Percentiles rank a stretch among this genome's conserved stretches.
Evolutionary conservation across 2,329 filamentous ascomycete genomes (phyloP).

Genomic region (Blumeria graminis): DNA sequence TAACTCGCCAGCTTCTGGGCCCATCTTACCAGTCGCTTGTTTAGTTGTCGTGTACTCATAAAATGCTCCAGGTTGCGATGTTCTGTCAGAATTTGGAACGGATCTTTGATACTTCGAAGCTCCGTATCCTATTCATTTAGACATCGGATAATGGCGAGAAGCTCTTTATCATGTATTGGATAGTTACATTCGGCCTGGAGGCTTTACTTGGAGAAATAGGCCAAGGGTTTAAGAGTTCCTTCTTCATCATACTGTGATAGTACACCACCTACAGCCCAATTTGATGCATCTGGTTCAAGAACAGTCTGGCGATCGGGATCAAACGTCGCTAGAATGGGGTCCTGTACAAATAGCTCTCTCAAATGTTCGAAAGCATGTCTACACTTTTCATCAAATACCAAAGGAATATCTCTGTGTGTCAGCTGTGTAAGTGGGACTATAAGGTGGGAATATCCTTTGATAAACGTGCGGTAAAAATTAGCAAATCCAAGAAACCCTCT

Average conservation of each 20-base stretch:
- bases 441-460: not conserved
- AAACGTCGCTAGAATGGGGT: not conserved
- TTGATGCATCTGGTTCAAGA: not conserved
- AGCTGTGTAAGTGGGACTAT: too few species aligned
- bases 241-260: not conserved
- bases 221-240: not conserved
- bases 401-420: too few species aligned
- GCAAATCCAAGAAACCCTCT: slow-evolving; percentile 3
- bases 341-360: not conserved
- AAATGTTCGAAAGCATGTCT: not conserved
- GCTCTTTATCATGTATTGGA: not conserved
- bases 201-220: not conserved
- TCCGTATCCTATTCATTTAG: not conserved
- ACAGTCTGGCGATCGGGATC: not conserved
- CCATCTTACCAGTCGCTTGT: not conserved
- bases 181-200: not conserved
- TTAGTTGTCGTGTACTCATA: not conserved
- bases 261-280: not conserved
- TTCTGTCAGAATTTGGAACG: not conserved
- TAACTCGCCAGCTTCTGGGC: not conserved
- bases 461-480: slow-evolving; percentile 5
- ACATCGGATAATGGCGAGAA: not conserved
- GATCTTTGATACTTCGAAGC: not conserved
- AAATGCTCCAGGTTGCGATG: not conserved
- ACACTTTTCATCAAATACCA: not conserved